Base-by-base conservation (phyloP, 805 yeast species). In the Ogataea trehalophila region DNA sequence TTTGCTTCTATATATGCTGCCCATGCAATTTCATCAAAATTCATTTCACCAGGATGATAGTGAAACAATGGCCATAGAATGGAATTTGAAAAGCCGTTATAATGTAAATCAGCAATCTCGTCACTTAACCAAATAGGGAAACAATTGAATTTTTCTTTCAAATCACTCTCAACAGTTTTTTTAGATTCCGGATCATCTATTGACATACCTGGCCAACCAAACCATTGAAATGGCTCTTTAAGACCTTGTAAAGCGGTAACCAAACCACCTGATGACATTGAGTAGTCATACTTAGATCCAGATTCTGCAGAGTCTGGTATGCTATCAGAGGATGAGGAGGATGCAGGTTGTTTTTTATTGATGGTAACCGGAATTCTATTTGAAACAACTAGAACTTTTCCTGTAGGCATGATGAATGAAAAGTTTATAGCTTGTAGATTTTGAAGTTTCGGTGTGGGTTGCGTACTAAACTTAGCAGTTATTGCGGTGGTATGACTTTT, bases 1-100 rank as follows among this genome's bases (percentile, higher is more conserved):
- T 94, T 94, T 6, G 98, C 98, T 64, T 89, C 94, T 47, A 89
- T 86, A 66, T 94, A 94, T 1, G 98, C 98, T 45, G 91, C 91
- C 99, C 99, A 94, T 1, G 97, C 96, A 52, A 80, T 81, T 65
- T 94, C 99, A 67, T 94, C 99, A 62, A 94, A 94, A 64, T 88
- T 91, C 86, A 95, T 94, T 67, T 95, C 99, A 51, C 98, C 99
- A 0, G 99, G 99, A 63, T 94, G 99, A 68, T 94, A 94, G 66
- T 94, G 99, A 73, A 94, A 94, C 51, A 95, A 70, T 1, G 99
- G 99, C 99, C 99, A 94, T 54, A 94, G 71, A 53, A 94, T 94
- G 15, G 95, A 86, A 68, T 94, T 94, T 53, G 89, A 80, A 68
- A 95, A 94, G 31, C 98, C 99, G 64, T 95, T 94, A 70, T 94